These are phyloP conservation scores for Amphicarpaea edgeworthii DNA, from an alignment of 306 rosid species.

Conservation along the genomic window DNA sequence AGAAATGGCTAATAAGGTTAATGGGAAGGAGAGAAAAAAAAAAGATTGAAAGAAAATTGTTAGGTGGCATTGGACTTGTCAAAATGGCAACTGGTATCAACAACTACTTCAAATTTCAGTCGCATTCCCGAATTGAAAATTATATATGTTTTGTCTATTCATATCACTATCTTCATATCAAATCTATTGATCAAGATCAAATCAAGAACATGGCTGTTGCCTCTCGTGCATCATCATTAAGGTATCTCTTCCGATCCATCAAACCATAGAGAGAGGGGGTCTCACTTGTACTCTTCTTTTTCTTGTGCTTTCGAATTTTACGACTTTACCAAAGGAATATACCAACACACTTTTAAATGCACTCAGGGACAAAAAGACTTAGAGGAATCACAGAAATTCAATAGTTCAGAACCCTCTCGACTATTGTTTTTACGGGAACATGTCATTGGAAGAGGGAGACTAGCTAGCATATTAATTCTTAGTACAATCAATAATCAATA, in stretches of 20 bases:
- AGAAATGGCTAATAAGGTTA: conserved; percentile 19
- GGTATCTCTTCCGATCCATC: conserved; percentile 2
- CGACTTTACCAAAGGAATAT: conserved; percentile 20
- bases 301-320: conserved; percentile 1
- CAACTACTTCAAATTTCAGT: conserved; percentile 33
- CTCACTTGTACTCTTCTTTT: conserved; percentile 26
- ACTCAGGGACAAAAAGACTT: neutral
- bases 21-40: neutral
- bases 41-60: neutral
- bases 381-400: neutral
- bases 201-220: conserved; percentile 28
- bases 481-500: neutral
- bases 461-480: neutral
- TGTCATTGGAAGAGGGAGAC: neutral
- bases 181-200: conserved; percentile 13
- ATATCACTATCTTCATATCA: conserved; percentile 39
- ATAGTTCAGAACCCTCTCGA: neutral
- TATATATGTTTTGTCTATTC: conserved; percentile 40
- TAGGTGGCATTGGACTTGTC: conserved; percentile 54
- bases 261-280: neutral
- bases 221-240: conserved; percentile 16
- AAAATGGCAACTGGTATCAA: conserved; percentile 47
- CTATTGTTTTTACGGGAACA: neutral
- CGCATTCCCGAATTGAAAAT: conserved; percentile 39
- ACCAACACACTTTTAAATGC: neutral